These are phyloP conservation scores for Aegilops speltoides DNA, from an alignment of 176 grass and related monocot genomes.

Conservation along the genomic window DNA sequence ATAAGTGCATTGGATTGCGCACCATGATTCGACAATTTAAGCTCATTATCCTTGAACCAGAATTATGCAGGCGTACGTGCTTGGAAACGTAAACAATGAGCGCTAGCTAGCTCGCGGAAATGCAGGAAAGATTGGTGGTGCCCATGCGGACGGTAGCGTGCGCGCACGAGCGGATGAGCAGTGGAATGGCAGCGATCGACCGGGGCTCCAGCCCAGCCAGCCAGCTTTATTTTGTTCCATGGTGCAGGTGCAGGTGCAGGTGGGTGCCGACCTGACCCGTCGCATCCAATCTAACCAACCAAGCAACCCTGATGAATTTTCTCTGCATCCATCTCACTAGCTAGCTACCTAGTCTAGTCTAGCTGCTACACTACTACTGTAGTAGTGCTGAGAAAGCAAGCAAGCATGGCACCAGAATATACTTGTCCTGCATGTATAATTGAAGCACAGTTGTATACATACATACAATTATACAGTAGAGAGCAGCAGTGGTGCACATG, in stretches of 20 bases:
- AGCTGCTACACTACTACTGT: neutral
- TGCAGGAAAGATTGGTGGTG: no score
- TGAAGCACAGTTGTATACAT: no score
- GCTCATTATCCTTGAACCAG: no score
- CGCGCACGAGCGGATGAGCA: neutral
- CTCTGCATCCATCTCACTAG: neutral
- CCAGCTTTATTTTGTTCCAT: slow-evolving; percentile 11
- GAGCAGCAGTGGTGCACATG: neutral
- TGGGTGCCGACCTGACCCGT: slow-evolving; percentile 17
- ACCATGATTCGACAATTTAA: no score
- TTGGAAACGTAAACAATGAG: no score
- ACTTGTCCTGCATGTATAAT: no score
- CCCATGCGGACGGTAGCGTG: slow-evolving; percentile 17
- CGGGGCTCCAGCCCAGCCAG: neutral
- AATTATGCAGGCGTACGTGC: no score
- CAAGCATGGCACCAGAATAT: neutral
- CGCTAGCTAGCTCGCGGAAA: no score
- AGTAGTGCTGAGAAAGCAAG: neutral
- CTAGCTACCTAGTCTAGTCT: neutral
- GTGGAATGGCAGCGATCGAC: neutral
- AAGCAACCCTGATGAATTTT: neutral
- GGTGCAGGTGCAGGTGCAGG: neutral
- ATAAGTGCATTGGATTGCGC: no score
- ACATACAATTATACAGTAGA: neutral
- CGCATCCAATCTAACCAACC: neutral